A percentile compares a stretch with the other conserved stretches of the same genome.
phyloP scores from a whole-genome alignment of 2,329 filamentous ascomycete genomes.

The Epicoccum nigrum region DNA sequence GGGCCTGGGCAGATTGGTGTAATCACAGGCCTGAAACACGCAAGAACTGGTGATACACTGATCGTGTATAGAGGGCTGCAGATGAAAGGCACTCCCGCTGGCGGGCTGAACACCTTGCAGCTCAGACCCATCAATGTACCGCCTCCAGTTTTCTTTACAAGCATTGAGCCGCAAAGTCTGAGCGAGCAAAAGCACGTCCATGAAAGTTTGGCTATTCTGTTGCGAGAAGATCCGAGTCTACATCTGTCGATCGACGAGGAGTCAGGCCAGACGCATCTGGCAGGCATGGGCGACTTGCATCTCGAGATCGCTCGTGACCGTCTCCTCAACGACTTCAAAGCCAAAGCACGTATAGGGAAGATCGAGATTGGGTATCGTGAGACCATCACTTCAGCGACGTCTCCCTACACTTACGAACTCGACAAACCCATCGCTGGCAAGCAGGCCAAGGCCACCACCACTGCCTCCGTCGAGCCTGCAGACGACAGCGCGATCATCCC shows the following conservation, averaged over 20 bases:
- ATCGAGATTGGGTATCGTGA: constrained; percentile 98
- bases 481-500: constrained; percentile 35
- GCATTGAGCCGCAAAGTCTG: constrained; percentile 80
- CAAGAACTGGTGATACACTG: constrained; percentile 92
- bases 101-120: constrained; percentile 75
- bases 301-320: constrained; percentile 90
- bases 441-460: constrained; percentile 76
- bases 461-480: constrained; percentile 69
- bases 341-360: constrained; percentile 80
- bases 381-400: constrained; percentile 66
- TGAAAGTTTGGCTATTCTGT: constrained; percentile 74
- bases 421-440: constrained; percentile 83
- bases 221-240: constrained; percentile 91
- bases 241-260: constrained; percentile 85
- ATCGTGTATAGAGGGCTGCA: constrained; percentile 72
- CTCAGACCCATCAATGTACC: constrained; percentile 88
- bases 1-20: constrained; percentile 91
- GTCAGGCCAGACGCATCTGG: constrained; percentile 89
- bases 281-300: constrained; percentile 96
- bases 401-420: constrained; percentile 66
- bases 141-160: constrained; percentile 95
- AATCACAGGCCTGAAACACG: constrained; percentile 84
- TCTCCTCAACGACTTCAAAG: constrained; percentile 87
- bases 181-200: constrained; percentile 81
- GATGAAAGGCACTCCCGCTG: constrained; percentile 67